Percentiles rank a stretch among this genome's conserved stretches.
phyloP scores from a whole-genome alignment of 192 early-diverging fungal genomes.

The Kappamyces sp. region DNA sequence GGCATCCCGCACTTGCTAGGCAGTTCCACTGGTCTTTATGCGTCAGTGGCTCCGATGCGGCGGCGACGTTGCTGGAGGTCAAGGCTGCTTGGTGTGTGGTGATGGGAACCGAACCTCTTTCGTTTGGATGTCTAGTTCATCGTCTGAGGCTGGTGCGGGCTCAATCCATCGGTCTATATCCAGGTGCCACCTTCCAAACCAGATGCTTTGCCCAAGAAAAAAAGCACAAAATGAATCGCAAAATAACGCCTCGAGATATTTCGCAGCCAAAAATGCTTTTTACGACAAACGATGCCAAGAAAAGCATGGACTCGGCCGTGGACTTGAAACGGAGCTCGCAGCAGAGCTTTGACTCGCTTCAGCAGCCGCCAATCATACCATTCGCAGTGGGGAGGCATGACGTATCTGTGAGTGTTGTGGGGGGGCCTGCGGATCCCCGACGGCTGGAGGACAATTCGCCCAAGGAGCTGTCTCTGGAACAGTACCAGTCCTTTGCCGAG shows the following conservation, averaged over 20 bases:
- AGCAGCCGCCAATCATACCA: not conserved
- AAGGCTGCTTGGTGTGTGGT: too few relatives aligned
- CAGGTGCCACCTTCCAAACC: too few relatives aligned
- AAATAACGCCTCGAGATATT: conserved; percentile 28
- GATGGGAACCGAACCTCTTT: too few relatives aligned
- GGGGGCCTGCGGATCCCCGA: conserved; percentile 29
- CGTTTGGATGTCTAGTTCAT: too few relatives aligned
- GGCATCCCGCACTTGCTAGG: too few relatives aligned
- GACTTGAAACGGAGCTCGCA: conserved; percentile 12
- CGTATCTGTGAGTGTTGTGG: conserved; percentile 19
- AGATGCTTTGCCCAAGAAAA: too few relatives aligned
- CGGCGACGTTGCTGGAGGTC: too few relatives aligned
- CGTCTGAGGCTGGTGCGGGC: too few relatives aligned
- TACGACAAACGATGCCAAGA: conserved; percentile 5
- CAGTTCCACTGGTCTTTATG: too few relatives aligned
- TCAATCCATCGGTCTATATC: too few relatives aligned
- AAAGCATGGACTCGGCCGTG: conserved; percentile 9
- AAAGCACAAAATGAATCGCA: not conserved
- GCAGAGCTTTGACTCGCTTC: conserved; percentile 9
- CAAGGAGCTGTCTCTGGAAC: conserved; percentile 29
- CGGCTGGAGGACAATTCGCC: conserved; percentile 18
- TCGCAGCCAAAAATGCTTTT: conserved; percentile 26
- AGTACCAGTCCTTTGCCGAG: conserved; percentile 42
- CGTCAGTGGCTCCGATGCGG: too few relatives aligned
- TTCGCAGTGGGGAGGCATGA: conserved; percentile 17